Evolutionary conservation across 1,139 yeast species (phyloP).

Genomic region (Magnusiomyces paraingens): DNA sequence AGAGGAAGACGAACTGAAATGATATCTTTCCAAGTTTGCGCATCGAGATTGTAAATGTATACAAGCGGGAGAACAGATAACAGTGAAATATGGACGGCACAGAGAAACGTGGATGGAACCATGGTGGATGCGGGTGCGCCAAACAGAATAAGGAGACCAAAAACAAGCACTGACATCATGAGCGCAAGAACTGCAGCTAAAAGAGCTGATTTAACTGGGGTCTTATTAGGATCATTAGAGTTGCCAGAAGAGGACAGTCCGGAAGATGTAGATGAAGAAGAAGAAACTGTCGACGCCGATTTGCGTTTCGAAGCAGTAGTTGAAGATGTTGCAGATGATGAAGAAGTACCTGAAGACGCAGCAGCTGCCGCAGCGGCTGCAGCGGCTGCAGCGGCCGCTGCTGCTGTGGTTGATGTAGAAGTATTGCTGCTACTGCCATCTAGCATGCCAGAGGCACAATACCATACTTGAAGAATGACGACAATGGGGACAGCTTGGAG

Average conservation of each 20-base stretch:
- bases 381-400: constrained; percentile 3
- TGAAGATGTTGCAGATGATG: not conserved
- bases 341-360: not conserved
- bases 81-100: constrained; percentile 60
- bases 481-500: constrained; percentile 23
- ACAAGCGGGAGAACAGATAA: constrained; percentile 61
- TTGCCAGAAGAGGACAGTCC: not conserved
- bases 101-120: constrained; percentile 51
- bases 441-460: constrained; percentile 25
- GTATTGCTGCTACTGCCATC: constrained; percentile 12
- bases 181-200: constrained; percentile 36
- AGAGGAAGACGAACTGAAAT: constrained; percentile 31
- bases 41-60: constrained; percentile 52
- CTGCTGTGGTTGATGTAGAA: constrained; percentile 4
- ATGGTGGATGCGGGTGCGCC: constrained; percentile 77
- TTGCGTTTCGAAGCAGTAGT: constrained; percentile 15
- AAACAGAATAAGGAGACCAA: constrained; percentile 51
- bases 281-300: constrained; percentile 15
- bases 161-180: constrained; percentile 47
- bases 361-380: not conserved
- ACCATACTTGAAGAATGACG: constrained; percentile 24
- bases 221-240: not conserved
- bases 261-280: constrained; percentile 6
- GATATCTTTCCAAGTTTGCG: constrained; percentile 41
- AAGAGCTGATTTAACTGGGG: constrained; percentile 25